These are phyloP conservation scores for Helminthosporium solani DNA, from an alignment of 2,329 filamentous ascomycete species.

Conservation along the genomic window DNA sequence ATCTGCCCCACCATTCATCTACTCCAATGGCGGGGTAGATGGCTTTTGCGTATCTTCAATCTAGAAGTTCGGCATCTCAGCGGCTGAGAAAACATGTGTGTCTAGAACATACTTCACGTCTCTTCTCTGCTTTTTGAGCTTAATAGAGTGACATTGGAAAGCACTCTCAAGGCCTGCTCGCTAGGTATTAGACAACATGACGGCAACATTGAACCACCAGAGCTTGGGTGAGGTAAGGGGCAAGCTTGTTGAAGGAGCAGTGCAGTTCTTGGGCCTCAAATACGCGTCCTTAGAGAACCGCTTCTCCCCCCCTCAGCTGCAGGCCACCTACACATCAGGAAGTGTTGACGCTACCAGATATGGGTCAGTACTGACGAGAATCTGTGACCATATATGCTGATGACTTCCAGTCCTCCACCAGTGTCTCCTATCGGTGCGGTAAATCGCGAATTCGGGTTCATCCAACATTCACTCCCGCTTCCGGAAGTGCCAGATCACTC, in stretches of 20 bases:
- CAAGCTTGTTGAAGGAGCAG: conserved; percentile 24
- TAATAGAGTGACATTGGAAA: too few species aligned
- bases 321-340: conserved; percentile 22
- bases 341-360: conserved; percentile 37
- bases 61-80: conserved; percentile 5
- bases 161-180: too few species aligned
- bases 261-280: conserved; percentile 42
- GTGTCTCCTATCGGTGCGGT: conserved; percentile 45
- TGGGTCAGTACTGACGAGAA: conserved; percentile 27
- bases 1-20: conserved; percentile 19
- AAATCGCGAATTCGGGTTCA: conserved; percentile 50
- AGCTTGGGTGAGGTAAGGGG: conserved; percentile 28
- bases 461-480: conserved; percentile 51
- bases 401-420: conserved; percentile 27
- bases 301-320: conserved; percentile 37
- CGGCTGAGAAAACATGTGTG: background rate
- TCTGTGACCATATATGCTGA: conserved; percentile 1
- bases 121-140: background rate
- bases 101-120: background rate
- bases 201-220: conserved; percentile 21
- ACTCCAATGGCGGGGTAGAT: conserved; percentile 17
- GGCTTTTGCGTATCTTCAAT: conserved; percentile 9
- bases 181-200: conserved; percentile 21
- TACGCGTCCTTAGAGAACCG: conserved; percentile 43
- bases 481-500: conserved; percentile 43